Conservation (phyloP, 1,139 yeast species). For the Dujonia santamariae region DNA sequence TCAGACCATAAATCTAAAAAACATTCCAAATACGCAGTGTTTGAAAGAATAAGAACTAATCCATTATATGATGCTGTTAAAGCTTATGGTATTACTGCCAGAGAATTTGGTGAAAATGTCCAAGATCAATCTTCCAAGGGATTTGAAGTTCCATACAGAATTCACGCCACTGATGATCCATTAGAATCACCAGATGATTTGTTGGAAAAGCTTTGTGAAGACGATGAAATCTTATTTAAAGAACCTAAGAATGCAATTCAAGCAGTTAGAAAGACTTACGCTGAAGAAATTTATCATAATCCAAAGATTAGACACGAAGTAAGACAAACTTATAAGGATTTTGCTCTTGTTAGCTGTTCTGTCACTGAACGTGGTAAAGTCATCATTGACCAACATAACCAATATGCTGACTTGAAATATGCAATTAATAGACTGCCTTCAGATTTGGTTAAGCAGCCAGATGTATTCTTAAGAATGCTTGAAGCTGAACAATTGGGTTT, state of each 20-base stretch:
- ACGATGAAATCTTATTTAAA: conserved; percentile 53
- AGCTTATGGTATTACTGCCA: conserved; percentile 75
- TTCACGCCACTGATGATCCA: conserved; percentile 76
- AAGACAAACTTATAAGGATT: conserved; percentile 64
- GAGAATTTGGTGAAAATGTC: conserved; percentile 81
- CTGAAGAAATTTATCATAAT: conserved; percentile 79
- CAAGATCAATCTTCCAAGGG: conserved; percentile 52
- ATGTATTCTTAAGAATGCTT: conserved; percentile 80
- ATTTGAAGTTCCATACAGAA: conserved; percentile 51
- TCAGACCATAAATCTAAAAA: conserved; percentile 38
- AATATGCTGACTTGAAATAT: conserved; percentile 87
- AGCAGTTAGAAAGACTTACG: conserved; percentile 71
- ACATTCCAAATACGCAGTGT: conserved; percentile 69
- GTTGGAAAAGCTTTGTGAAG: conserved; percentile 53
- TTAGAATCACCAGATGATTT: conserved; percentile 62
- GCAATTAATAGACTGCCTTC: conserved; percentile 77
- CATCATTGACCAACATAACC: conserved; percentile 67
- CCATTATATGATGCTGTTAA: conserved; percentile 65
- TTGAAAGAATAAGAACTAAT: conserved; percentile 73
- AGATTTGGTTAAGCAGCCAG: conserved; percentile 74
- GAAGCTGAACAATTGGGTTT: conserved; percentile 79
- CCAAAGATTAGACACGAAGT: conserved; percentile 78
- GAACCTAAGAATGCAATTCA: conserved; percentile 64
- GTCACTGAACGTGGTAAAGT: conserved; percentile 86
- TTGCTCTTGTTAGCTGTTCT: conserved; percentile 69